Evolutionary conservation across 2,329 filamentous ascomycete genomes (phyloP).

Genomic region (Pleurostoma richardsiae): DNA sequence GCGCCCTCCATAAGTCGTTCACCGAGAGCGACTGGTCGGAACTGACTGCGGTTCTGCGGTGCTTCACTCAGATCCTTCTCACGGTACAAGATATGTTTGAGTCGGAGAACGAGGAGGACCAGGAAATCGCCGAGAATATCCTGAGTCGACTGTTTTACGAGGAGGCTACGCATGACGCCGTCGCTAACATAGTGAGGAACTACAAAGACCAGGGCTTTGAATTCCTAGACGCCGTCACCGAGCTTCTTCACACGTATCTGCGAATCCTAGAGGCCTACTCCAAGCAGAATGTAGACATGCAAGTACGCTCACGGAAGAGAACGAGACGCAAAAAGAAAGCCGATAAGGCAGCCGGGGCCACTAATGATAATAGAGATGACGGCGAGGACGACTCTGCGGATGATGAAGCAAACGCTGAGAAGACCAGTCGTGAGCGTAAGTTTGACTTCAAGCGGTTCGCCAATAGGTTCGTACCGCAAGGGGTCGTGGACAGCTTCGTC

Average conservation of each 20-base stretch:
- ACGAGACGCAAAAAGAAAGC: slow-evolving; percentile 69
- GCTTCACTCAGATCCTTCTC: slow-evolving; percentile 89
- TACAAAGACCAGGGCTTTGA: slow-evolving; percentile 94
- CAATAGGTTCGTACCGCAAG: slow-evolving; percentile 75
- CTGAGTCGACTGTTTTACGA: slow-evolving; percentile 98
- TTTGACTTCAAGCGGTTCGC: slow-evolving; percentile 90
- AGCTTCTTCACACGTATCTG: slow-evolving; percentile 86
- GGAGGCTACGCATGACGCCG: slow-evolving; percentile 83
- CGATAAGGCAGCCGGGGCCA: slow-evolving; percentile 30
- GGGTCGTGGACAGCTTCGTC: slow-evolving; percentile 84
- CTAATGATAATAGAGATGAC: slow-evolving; percentile 40
- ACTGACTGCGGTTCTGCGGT: slow-evolving; percentile 82
- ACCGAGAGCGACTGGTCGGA: slow-evolving; percentile 86
- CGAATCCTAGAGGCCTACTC: slow-evolving; percentile 90
- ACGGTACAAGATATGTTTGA: slow-evolving; percentile 91
- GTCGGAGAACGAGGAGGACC: slow-evolving; percentile 82
- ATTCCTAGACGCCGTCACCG: slow-evolving; percentile 87
- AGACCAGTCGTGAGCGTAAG: slow-evolving; percentile 73
- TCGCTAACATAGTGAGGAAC: slow-evolving; percentile 73
- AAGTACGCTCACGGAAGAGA: slow-evolving; percentile 77
- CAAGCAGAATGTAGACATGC: slow-evolving; percentile 90
- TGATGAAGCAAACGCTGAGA: slow-evolving; percentile 66
- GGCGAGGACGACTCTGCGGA: slow-evolving; percentile 67
- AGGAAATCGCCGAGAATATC: slow-evolving; percentile 97
- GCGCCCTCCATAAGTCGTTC: slow-evolving; percentile 71